Evolutionary conservation across 2,329 filamentous ascomycete species (phyloP).

Genomic region (Xylariales sp.): DNA sequence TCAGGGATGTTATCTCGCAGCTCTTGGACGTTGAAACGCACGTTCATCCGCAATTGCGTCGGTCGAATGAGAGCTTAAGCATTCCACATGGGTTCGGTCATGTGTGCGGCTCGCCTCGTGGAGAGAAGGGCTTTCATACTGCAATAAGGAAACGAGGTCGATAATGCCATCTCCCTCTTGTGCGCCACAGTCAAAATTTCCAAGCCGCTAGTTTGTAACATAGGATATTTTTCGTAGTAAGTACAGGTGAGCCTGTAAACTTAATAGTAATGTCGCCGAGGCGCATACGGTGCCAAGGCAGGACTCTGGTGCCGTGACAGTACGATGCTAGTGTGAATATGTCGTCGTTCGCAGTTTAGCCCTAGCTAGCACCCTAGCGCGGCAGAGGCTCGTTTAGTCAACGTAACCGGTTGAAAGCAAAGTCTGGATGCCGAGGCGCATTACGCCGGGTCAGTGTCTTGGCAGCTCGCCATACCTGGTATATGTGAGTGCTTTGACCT

Average conservation of each 20-base stretch:
- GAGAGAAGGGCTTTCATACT: background rate
- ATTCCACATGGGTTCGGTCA: conserved; percentile 1
- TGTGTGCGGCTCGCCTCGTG: conserved; percentile 2
- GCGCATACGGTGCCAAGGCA: conserved; percentile 19
- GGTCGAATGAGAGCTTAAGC: conserved; percentile 8
- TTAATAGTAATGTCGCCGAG: conserved; percentile 3
- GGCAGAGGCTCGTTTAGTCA: conserved; percentile 17
- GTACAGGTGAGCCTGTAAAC: conserved; percentile 2
- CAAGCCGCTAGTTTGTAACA: conserved; percentile 2
- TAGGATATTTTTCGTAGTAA: conserved; percentile 6
- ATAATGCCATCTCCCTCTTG: background rate
- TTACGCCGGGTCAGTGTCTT: conserved; percentile 19
- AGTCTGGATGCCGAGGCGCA: conserved; percentile 27
- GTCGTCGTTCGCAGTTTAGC: background rate
- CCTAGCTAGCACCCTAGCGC: background rate
- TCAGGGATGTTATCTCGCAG: conserved; percentile 22
- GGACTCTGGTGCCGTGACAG: conserved; percentile 1
- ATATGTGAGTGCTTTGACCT: conserved; percentile 30
- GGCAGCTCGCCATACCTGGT: conserved; percentile 14
- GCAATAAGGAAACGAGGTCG: conserved; percentile 6
- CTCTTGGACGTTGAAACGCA: conserved; percentile 4
- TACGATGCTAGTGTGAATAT: conserved; percentile 5
- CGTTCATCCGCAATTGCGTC: background rate
- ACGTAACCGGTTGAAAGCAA: background rate
- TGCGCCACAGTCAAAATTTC: background rate